These are phyloP conservation scores for Neurospora sp. DNA, from an alignment of 495 filamentous ascomycete species.

Conservation along the genomic window DNA sequence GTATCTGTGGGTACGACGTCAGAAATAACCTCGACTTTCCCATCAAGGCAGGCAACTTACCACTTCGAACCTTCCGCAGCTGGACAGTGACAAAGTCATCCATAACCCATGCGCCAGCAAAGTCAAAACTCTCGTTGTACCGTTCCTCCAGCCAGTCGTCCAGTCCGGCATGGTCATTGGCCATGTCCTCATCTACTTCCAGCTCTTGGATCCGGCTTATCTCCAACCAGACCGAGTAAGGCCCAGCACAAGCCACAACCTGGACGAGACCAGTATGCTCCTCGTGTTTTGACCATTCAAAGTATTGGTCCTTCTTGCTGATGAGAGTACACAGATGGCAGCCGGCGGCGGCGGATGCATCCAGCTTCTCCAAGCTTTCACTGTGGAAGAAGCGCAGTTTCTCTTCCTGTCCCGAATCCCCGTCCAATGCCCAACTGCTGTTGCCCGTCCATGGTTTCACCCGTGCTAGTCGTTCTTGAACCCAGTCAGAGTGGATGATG, in stretches of 20 bases:
- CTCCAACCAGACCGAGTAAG: background rate
- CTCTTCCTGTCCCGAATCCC: background rate
- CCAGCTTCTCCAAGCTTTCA: background rate
- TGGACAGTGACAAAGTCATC: background rate
- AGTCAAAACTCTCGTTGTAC: background rate
- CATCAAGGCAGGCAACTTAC: background rate
- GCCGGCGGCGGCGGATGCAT: background rate
- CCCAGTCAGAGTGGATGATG: background rate
- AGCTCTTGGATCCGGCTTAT: background rate
- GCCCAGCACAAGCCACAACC: background rate
- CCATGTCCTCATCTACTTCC: background rate
- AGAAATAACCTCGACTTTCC: background rate
- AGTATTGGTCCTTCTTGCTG: background rate
- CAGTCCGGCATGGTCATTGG: background rate
- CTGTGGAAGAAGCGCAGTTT: background rate
- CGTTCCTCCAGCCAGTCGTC: background rate
- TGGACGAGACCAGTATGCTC: background rate
- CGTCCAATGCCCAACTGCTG: background rate
- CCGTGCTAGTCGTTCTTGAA: background rate
- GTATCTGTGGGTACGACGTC: background rate
- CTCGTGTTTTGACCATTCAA: background rate
- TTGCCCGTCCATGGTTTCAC: background rate
- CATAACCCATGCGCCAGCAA: background rate
- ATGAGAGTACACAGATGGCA: background rate
- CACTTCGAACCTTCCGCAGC: background rate